These are phyloP conservation scores for Xylaria polymorpha DNA, from an alignment of 2,329 filamentous ascomycete genomes.

Conservation along the genomic window DNA sequence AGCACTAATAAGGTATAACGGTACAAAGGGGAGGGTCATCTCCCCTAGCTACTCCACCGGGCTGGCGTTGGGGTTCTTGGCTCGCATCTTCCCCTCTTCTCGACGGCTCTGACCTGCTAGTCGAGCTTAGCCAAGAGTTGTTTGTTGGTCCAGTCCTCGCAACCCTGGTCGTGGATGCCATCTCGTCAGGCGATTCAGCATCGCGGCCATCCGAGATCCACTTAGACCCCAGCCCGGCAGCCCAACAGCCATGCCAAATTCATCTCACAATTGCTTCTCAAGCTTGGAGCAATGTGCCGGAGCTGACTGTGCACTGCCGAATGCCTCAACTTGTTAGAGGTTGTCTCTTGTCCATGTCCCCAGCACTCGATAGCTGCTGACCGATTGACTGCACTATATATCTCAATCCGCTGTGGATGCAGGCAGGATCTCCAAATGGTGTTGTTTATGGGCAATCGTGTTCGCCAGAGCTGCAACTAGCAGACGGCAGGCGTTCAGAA, in stretches of 20 bases:
- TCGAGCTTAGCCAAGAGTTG: conserved; percentile 29
- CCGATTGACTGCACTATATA: background rate
- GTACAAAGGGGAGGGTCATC: conserved; percentile 5
- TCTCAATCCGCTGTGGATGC: background rate
- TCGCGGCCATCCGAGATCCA: conserved; percentile 44
- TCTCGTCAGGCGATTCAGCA: conserved; percentile 30
- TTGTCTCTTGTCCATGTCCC: background rate
- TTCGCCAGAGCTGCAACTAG: conserved; percentile 44
- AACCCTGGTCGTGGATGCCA: conserved; percentile 42
- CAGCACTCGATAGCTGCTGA: background rate
- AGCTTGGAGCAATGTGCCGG: conserved; percentile 3
- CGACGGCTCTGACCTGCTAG: conserved; percentile 41
- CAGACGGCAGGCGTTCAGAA: conserved; percentile 42
- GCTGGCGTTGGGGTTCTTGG: conserved; percentile 41
- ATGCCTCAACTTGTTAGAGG: background rate
- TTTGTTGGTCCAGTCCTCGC: conserved; percentile 48
- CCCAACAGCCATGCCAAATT: conserved; percentile 17
- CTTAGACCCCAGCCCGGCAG: conserved; percentile 31
- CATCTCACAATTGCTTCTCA: conserved; percentile 3
- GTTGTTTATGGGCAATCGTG: conserved; percentile 15
- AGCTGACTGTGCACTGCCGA: conserved; percentile 4
- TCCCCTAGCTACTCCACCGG: conserved; percentile 25
- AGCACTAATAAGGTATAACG: background rate
- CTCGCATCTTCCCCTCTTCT: conserved; percentile 46
- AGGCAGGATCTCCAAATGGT: background rate